A percentile compares a stretch with the other conserved stretches of the same genome.
phyloP scores from a whole-genome alignment of 352 stramenopile species.

The Pythium phragmiticola region DNA sequence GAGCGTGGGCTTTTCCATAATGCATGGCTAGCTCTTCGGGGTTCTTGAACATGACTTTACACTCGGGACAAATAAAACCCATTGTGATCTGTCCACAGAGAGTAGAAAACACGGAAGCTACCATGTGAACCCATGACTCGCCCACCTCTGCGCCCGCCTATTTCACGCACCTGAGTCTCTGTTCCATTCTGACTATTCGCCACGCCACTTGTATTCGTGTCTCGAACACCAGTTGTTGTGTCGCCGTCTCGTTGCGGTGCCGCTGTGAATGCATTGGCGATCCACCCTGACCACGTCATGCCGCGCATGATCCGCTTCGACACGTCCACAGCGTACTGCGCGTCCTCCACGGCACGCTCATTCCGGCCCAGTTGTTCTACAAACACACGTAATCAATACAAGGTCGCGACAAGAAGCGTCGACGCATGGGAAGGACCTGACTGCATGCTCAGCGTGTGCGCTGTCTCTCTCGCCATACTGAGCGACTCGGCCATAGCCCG shows the following conservation, averaged over 20 bases:
- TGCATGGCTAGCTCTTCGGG: constrained; percentile 53
- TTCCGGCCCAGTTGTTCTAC: constrained; percentile 60
- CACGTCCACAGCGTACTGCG: constrained; percentile 53
- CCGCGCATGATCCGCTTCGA: constrained; percentile 59
- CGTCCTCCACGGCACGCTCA: constrained; percentile 54
- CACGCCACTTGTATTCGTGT: neutral
- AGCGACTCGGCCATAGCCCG: constrained; percentile 52
- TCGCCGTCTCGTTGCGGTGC: constrained; percentile 27
- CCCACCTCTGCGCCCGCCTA: neutral
- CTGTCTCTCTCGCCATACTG: constrained; percentile 44
- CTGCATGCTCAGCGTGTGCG: constrained; percentile 67
- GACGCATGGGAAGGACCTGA: constrained; percentile 27
- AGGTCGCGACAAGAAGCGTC: neutral
- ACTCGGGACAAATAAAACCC: constrained; percentile 85
- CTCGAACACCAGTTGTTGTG: neutral
- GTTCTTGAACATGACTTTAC: constrained; percentile 64
- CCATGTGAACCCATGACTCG: neutral
- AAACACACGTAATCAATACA: neutral
- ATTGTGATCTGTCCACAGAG: constrained; percentile 56
- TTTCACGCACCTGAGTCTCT: constrained; percentile 11
- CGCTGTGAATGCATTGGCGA: constrained; percentile 68
- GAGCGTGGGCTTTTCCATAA: constrained; percentile 51
- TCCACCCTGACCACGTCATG: constrained; percentile 82
- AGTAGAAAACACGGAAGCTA: neutral
- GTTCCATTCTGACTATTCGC: neutral